phyloP scores from a whole-genome alignment of 257 asterid genomes.

The Nicotiana noctiflora region DNA sequence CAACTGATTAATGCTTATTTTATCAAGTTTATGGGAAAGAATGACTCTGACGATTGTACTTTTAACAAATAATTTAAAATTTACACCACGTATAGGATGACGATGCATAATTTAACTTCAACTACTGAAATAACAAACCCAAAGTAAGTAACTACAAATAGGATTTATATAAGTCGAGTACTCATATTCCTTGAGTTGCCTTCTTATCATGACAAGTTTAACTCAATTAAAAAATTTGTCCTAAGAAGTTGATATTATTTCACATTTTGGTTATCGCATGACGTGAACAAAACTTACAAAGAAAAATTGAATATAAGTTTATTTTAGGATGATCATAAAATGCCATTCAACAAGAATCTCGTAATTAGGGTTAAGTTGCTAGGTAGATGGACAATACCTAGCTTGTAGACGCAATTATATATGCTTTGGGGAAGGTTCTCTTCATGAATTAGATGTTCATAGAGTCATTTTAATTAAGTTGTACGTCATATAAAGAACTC shows the following conservation, averaged over 20 bases:
- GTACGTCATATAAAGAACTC: not conserved
- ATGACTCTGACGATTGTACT: not conserved
- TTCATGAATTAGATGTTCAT: not conserved
- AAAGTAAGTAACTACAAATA: not conserved
- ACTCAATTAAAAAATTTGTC: not conserved
- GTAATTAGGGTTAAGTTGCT: not conserved
- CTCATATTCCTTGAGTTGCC: not conserved
- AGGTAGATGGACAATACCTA: not conserved
- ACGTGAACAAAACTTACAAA: not conserved
- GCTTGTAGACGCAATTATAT: not conserved
- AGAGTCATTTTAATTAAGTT: not conserved
- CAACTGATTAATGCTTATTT: not conserved
- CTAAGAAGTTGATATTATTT: not conserved
- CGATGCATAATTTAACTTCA: not conserved
- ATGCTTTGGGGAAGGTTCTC: not conserved
- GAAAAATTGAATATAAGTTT: not conserved
- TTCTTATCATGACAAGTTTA: not conserved
- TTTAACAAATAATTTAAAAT: not conserved
- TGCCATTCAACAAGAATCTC: not conserved
- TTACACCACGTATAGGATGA: not conserved
- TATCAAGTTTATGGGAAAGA: not conserved
- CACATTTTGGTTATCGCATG: not conserved
- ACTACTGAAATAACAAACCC: not conserved
- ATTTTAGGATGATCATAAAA: not conserved
- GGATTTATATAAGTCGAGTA: too few species aligned